Percentiles rank a stretch among this genome's conserved stretches.
phyloP scores from a whole-genome alignment of 2,329 filamentous ascomycete genomes.

The Fusarium sp. region DNA sequence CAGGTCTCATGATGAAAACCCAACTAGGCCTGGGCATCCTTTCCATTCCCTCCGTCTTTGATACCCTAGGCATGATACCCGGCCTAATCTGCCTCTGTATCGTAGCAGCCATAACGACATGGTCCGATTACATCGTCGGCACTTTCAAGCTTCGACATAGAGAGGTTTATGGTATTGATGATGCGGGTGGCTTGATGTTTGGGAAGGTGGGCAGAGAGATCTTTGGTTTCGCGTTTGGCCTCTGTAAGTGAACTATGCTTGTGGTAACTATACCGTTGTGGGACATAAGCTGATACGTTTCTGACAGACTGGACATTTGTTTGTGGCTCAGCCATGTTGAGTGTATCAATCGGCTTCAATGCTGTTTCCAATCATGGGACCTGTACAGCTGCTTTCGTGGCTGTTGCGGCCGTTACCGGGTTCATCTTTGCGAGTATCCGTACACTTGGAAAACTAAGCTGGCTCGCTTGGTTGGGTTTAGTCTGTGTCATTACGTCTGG shows the following conservation, averaged over 20 bases:
- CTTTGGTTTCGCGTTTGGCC: constrained; percentile 50
- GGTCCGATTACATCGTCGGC: constrained; percentile 62
- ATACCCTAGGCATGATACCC: constrained; percentile 59
- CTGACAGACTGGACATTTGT: constrained; percentile 39
- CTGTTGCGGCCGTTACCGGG: constrained; percentile 46
- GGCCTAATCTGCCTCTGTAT: constrained; percentile 56
- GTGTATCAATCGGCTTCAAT: constrained; percentile 54
- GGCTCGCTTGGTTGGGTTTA: constrained; percentile 47
- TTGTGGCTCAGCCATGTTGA: constrained; percentile 35
- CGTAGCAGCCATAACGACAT: constrained; percentile 58
- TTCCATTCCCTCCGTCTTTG: constrained; percentile 59
- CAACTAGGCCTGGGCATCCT: constrained; percentile 60
- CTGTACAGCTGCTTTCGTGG: constrained; percentile 56
- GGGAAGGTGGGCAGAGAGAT: constrained; percentile 58
- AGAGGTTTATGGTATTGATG: constrained; percentile 65
- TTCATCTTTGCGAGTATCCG: constrained; percentile 49
- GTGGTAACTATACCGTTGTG: not conserved
- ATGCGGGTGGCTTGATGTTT: constrained; percentile 62
- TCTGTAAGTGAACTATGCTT: constrained; percentile 46
- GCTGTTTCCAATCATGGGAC: constrained; percentile 52
- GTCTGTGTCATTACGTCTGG: constrained; percentile 29
- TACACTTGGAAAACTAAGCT: constrained; percentile 48
- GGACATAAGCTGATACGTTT: not conserved
- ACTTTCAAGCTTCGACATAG: constrained; percentile 62
- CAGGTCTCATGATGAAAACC: constrained; percentile 60